Evolutionary conservation across 164 flowering plant genomes (phyloP), one percentile per base, ranked within the genome.

Genomic region (Tinospora cordifolia): DNA sequence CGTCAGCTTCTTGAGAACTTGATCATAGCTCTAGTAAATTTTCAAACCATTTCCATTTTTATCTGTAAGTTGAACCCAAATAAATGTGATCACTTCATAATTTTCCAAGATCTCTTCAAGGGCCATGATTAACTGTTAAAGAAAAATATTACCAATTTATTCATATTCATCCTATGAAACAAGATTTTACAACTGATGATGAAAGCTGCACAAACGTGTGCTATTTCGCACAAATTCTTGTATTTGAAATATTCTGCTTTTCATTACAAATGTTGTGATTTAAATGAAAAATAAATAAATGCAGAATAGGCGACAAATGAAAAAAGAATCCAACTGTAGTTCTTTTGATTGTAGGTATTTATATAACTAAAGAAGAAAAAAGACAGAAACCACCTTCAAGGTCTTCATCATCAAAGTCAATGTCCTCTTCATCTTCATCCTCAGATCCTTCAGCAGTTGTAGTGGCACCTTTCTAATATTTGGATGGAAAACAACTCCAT

Each of bases 391-490:
- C 34, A 92, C 99, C 99, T 86, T 91, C 99, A 76, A 92, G 90
- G 77, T 95, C 99, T 22, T 88, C 92, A 67, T 94, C 98, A 38
- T 94, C 98, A 62, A 92, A 83, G 70, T 90, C 94, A 73, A 92
- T 86, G 49, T 90, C 97, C 71, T 92, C 99, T 13, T 84, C 97
- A 46, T 88, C 94, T 41, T 87, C 97, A 44, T 78, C 92, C 10
- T 86, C 93, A 54, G 87, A 81, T 49, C 65, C 97, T 77, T 90
- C 91, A 72, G 78, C 72, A 70, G 71, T 77, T 17, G 83, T 60
- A 11, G 76, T 76, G 51, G 88, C 83, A 73, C 96, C 94, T 87
- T 85, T 92, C 99, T 95, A 51, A 17, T 46, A 39, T 34, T 34
- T 26, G 24, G 34, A 60, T 24, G 17, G 30, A 24, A 58, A 0